These are phyloP conservation scores for Wickerhamomyces hampshirensis DNA, from an alignment of 805 yeast genomes.

Conservation along the genomic window DNA sequence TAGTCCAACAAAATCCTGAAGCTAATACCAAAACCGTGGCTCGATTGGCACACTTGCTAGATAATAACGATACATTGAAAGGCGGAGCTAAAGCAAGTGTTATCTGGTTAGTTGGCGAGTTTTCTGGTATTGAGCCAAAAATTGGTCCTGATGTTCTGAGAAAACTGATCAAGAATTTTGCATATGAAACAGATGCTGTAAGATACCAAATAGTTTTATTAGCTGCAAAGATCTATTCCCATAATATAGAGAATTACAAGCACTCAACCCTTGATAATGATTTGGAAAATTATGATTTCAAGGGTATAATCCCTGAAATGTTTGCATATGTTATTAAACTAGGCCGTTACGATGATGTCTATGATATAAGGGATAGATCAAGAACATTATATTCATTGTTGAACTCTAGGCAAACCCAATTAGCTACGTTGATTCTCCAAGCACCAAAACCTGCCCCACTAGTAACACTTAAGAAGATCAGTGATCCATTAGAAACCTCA, in stretches of 20 bases:
- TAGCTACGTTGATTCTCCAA: slow-evolving; percentile 67
- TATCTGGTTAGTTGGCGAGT: slow-evolving; percentile 90
- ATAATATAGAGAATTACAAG: slow-evolving; percentile 42
- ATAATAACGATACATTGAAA: slow-evolving; percentile 21
- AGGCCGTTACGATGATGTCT: slow-evolving; percentile 66
- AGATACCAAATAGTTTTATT: slow-evolving; percentile 67
- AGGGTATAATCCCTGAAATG: slow-evolving; percentile 40
- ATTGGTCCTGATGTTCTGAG: slow-evolving; percentile 78
- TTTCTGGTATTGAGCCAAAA: slow-evolving; percentile 39
- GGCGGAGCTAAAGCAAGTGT: slow-evolving; percentile 72
- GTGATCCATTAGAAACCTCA: slow-evolving; percentile 15
- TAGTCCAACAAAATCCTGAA: slow-evolving; percentile 60
- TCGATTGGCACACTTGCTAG: slow-evolving; percentile 38
- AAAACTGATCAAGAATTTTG: slow-evolving; percentile 46
- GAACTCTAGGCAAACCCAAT: slow-evolving; percentile 44
- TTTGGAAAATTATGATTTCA: slow-evolving; percentile 28
- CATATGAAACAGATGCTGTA: slow-evolving; percentile 50
- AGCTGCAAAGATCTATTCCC: slow-evolving; percentile 67
- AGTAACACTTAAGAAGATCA: slow-evolving; percentile 19
- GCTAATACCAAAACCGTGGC: slow-evolving; percentile 52
- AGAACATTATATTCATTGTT: slow-evolving; percentile 65
- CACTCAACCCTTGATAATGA: slow-evolving; percentile 18
- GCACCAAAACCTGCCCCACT: slow-evolving; percentile 70
- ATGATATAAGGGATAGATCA: slow-evolving; percentile 82
- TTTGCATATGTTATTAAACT: slow-evolving; percentile 59